A percentile compares a stretch with the other conserved stretches of the same genome.
Evolutionary conservation across 2,329 filamentous ascomycete species (phyloP).

Genomic region (Orbilia quercus): DNA sequence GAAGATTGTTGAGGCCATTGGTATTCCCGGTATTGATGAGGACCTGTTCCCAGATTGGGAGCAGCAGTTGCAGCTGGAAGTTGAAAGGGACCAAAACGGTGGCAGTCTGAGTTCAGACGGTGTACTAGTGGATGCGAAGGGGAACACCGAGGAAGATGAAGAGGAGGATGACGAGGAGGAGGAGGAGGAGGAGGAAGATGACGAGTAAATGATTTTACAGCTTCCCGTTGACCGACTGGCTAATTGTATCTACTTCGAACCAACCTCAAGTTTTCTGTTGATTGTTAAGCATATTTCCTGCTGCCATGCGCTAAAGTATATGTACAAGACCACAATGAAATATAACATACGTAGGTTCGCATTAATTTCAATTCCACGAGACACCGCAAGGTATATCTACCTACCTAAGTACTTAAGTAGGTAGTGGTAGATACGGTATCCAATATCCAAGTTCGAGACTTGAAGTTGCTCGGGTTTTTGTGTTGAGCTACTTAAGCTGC

Average conservation of each 20-base stretch:
- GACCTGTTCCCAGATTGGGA: conserved; percentile 98
- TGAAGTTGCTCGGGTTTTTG: not conserved
- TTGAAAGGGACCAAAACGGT: conserved; percentile 66
- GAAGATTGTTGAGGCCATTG: conserved; percentile 84
- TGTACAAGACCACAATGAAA: not conserved
- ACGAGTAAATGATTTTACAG: conserved; percentile 54
- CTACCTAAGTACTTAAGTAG: no score
- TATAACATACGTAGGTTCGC: not conserved
- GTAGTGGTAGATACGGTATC: no score
- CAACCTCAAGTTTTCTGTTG: conserved; percentile 7
- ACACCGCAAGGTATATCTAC: no score
- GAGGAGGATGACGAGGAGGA: conserved; percentile 59
- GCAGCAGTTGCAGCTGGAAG: conserved; percentile 84
- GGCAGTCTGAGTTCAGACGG: conserved; percentile 64
- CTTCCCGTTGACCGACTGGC: conserved; percentile 1
- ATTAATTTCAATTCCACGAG: no score
- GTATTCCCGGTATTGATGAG: conserved; percentile 81
- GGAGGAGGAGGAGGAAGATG: conserved; percentile 52
- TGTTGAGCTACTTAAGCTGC: not conserved
- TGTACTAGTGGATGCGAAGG: conserved; percentile 63
- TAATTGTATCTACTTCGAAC: conserved; percentile 39
- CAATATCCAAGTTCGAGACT: no score
- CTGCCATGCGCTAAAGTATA: conserved; percentile 9
- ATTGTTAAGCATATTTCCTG: conserved; percentile 9
- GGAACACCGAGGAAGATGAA: conserved; percentile 62